Evolutionary conservation across 257 asterid genomes (phyloP), one percentile per base, ranked within the genome.

Genomic region (Scutellaria minor): DNA sequence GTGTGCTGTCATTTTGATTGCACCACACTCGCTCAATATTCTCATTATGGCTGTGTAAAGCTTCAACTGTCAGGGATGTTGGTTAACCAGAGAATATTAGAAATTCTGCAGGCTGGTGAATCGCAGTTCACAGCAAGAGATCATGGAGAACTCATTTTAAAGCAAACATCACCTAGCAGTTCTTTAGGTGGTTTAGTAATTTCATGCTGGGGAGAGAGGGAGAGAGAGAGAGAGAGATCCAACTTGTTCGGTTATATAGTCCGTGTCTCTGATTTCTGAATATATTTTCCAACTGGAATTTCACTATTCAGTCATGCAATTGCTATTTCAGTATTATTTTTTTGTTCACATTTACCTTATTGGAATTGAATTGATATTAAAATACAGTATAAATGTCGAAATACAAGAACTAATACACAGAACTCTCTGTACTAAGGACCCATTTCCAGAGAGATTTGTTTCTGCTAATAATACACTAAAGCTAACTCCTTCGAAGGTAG

Each of bases 1-100:
- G 40, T 45, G 71, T 62, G 22, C 37, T 73, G 9, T 6, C 68
- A 22, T 63, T 72, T 42, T 63, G 56, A 62, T 73, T 64, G 35
- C 20, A 11, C 8, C 24, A 7, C 4, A 39, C 64, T 68, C 13
- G 48, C 15, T 67, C 51, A 35, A 37, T 47, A 31, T 4, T 31
- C 37, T 31, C 40, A 5, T 14, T 12, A 62, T 11, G 1, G 31
- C 14, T 12, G 37, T 2, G 11, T 35, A 60, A 54, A 52, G 46
- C 66, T 22, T 39, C 7, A 50, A n/a, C 27, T 31, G 5, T 27
- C 71, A 14, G 52, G 9, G 27, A 39, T 41, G 59, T 18, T 52
- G 54, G 5, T 47, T 47, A 2, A 6, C 10, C 20, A 24, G 27
- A 14, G 9, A 9, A 22, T 8, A 45, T 7, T 8, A 45, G 37